Percentiles rank a stretch among this genome's conserved stretches.
phyloP scores from a whole-genome alignment of 495 filamentous ascomycete genomes.

The Schizothecium vesticola region DNA sequence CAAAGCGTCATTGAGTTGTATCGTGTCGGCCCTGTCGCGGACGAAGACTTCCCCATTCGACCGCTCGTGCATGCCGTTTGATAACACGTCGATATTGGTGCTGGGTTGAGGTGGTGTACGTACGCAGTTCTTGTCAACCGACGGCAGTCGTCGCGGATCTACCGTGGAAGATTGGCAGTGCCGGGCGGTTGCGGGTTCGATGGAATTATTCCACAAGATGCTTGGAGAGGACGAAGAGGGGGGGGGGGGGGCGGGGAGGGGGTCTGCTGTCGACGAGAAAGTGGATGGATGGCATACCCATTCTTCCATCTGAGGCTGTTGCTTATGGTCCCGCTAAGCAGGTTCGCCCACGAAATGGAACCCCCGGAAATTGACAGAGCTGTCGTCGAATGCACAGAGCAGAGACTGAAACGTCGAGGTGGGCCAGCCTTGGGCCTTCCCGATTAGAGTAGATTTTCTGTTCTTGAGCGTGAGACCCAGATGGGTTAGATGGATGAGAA shows the following conservation, averaged over 20 bases:
- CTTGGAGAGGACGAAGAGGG: not conserved
- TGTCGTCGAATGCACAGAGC: not conserved
- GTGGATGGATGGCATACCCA: too few species aligned
- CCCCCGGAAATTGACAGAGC: not conserved
- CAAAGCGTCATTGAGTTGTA: conserved; percentile 1
- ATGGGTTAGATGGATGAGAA: too few species aligned
- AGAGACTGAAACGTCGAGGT: not conserved
- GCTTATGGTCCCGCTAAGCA: not conserved
- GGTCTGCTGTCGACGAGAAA: too few species aligned
- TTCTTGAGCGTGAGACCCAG: not conserved
- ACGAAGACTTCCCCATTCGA: conserved; percentile 12
- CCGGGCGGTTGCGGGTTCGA: not conserved
- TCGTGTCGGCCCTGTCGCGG: not conserved
- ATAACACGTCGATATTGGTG: conserved; percentile 12
- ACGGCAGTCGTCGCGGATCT: not conserved
- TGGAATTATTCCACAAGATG: not conserved
- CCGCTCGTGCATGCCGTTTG: conserved; percentile 10
- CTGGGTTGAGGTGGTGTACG: not conserved
- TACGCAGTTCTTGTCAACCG: not conserved
- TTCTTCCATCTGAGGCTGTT: not conserved
- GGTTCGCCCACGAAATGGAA: not conserved
- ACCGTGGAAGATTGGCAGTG: not conserved
- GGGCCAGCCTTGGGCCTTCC: not conserved
- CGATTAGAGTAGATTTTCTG: not conserved
- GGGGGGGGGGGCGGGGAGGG: not conserved